Percentiles rank a stretch among this genome's conserved stretches.
Conservation (phyloP, 345 rosid species). For the Eucalyptus tenuipes region DNA sequence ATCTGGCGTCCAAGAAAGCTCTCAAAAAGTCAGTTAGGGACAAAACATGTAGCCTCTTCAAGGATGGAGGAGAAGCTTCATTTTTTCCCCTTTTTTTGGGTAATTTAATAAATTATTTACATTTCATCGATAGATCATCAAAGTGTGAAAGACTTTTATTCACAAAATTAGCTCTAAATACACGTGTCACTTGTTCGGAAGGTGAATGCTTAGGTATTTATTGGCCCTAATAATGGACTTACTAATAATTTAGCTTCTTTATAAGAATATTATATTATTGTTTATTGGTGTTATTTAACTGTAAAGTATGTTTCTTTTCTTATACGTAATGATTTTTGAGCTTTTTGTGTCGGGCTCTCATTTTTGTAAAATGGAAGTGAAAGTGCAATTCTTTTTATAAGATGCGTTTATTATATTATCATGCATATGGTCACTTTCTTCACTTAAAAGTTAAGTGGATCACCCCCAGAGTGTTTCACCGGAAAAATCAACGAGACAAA, state of each 20-base stretch:
- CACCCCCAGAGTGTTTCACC: neutral
- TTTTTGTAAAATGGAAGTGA: neutral
- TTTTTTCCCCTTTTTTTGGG: neutral
- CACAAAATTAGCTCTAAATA: neutral
- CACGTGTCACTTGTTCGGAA: neutral
- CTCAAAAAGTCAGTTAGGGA: neutral
- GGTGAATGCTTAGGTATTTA: neutral
- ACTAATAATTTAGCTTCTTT: neutral
- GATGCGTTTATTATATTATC: neutral
- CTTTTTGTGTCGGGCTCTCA: neutral
- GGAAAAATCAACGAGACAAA: neutral
- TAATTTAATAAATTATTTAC: neutral
- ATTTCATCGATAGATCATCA: accelerated
- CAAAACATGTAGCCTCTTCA: neutral
- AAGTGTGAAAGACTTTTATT: accelerated
- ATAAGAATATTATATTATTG: neutral
- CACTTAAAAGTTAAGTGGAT: neutral
- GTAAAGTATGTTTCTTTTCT: neutral
- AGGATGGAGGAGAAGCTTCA: neutral
- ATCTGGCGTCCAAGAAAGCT: neutral
- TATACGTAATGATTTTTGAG: neutral
- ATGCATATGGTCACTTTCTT: neutral
- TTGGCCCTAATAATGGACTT: neutral
- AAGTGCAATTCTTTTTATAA: neutral
- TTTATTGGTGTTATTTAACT: neutral